Conservation (phyloP, 305 asterid genomes). For the Fraxinus platypoda region DNA sequence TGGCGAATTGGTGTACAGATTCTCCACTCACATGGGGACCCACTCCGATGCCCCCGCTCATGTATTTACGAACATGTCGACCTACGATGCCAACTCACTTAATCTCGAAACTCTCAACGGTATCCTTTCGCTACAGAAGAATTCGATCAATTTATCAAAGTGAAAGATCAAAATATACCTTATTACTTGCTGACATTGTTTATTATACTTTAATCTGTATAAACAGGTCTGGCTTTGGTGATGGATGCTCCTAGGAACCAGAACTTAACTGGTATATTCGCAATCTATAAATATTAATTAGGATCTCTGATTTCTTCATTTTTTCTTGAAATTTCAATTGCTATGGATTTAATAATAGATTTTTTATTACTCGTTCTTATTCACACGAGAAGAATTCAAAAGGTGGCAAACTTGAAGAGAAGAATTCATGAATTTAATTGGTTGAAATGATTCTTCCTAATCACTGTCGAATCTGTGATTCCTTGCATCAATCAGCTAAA, state of each 20-base stretch:
- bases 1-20: neutral
- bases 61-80: neutral
- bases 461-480: neutral
- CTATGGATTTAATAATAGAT: neutral
- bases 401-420: neutral
- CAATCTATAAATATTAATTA: neutral
- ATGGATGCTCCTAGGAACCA: neutral
- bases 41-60: neutral
- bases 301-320: neutral
- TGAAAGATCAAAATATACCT: neutral
- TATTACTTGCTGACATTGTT: neutral
- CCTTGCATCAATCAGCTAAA: neutral
- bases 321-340: neutral
- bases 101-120: neutral
- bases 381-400: neutral
- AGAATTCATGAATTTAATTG: neutral
- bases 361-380: neutral
- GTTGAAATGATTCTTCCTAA: neutral
- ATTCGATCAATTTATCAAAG: neutral
- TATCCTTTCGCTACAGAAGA: neutral
- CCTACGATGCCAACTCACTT: neutral
- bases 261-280: neutral
- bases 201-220: neutral
- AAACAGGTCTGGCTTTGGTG: neutral
- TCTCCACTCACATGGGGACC: neutral